phyloP scores from a whole-genome alignment of 768 basidiomycete species.

The Termitomyces bulborhizus region DNA sequence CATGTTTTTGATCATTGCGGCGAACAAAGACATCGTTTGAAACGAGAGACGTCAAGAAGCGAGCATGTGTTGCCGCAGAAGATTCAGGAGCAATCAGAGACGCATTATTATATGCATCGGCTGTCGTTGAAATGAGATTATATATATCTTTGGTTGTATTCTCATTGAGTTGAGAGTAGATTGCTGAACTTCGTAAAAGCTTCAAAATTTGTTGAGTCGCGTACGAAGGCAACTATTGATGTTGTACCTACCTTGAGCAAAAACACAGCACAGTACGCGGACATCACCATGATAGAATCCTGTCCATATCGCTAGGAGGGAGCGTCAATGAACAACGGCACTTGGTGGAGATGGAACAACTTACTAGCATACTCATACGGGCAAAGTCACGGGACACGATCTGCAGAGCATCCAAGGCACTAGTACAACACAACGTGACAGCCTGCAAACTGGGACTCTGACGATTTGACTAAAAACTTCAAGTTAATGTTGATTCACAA shows the following conservation, averaged over 20 bases:
- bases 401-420: slow-evolving; percentile 63
- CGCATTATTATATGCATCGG: slow-evolving; percentile 74
- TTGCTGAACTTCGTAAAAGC: slow-evolving; percentile 65
- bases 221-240: not conserved
- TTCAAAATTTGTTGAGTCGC: slow-evolving; percentile 19
- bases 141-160: slow-evolving; percentile 62
- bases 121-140: slow-evolving; percentile 57
- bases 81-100: slow-evolving; percentile 54
- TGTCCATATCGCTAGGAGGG: slow-evolving; percentile 67
- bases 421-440: slow-evolving; percentile 64
- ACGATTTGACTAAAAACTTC: slow-evolving; percentile 39
- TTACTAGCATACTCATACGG: slow-evolving; percentile 65
- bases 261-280: slow-evolving; percentile 79
- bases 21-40: slow-evolving; percentile 55
- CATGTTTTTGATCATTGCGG: slow-evolving; percentile 31
- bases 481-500: not conserved
- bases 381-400: slow-evolving; percentile 74
- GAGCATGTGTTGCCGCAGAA: slow-evolving; percentile 70
- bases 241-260: slow-evolving; percentile 53
- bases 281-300: slow-evolving; percentile 82
- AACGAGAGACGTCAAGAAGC: slow-evolving; percentile 70
- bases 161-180: slow-evolving; percentile 50
- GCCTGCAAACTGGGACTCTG: slow-evolving; percentile 61
- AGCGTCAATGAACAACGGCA: not conserved
- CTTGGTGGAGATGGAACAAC: slow-evolving; percentile 16